A percentile compares a stretch with the other conserved stretches of the same genome.
Evolutionary conservation across 768 basidiomycete species (phyloP).

Genomic region (Neoboletus brunneissimus): DNA sequence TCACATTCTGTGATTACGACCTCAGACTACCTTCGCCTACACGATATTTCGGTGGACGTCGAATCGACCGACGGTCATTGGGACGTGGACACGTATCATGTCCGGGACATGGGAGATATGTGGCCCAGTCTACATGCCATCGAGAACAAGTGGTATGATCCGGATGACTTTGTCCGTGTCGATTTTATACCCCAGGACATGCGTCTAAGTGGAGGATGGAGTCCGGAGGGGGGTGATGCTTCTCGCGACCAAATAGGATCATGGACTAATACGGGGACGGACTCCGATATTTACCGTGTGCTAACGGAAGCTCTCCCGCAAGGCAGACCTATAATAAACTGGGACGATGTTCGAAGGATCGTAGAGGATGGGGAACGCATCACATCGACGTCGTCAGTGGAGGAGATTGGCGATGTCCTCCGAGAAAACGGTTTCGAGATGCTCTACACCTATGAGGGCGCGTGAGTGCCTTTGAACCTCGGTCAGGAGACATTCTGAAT

Average conservation of each 20-base stretch:
- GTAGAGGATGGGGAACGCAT: constrained; percentile 22
- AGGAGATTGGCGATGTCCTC: constrained; percentile 33
- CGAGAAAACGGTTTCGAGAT: constrained; percentile 39
- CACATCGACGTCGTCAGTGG: constrained; percentile 22
- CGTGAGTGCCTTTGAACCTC: constrained; percentile 31
- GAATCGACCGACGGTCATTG: constrained; percentile 41
- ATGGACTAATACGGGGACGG: constrained; percentile 12
- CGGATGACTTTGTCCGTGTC: constrained; percentile 33
- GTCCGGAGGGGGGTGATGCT: constrained; percentile 9
- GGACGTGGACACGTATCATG: constrained; percentile 36
- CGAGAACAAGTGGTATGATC: constrained; percentile 40
- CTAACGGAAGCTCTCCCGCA: constrained; percentile 12
- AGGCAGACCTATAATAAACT: constrained; percentile 21
- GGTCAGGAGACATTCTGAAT: not conserved
- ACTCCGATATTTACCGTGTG: constrained; percentile 19
- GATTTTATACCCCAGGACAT: constrained; percentile 34
- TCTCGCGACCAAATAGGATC: constrained; percentile 19
- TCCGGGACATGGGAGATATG: constrained; percentile 11
- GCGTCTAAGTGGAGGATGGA: constrained; percentile 34
- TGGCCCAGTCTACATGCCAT: constrained; percentile 33
- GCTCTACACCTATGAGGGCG: constrained; percentile 40
- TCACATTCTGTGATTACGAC: constrained; percentile 39
- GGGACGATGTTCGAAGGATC: constrained; percentile 21
- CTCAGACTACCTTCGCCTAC: constrained; percentile 42
- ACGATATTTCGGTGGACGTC: constrained; percentile 30